Base-by-base conservation (phyloP, 176 grass and related monocot species). In the Ampelocalamus luodianensis region DNA sequence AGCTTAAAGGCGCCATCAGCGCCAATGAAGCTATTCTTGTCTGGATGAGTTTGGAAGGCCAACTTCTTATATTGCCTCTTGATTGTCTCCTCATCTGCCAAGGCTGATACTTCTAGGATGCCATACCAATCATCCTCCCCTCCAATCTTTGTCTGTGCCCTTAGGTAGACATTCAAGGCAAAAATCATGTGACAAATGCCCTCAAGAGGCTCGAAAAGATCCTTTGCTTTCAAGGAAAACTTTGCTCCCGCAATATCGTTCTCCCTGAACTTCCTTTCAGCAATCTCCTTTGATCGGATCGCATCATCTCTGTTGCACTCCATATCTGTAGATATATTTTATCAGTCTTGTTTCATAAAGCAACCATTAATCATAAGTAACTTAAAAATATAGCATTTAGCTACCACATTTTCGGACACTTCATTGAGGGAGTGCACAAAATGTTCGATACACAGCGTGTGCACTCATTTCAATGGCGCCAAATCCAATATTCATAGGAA, bases 31-130 rank as follows among this genome's bases (percentile, higher is more conserved):
- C 65, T 85, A 27, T 95, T 95, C 79, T 95, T 95, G 76, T 95
- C 90, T 60, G 93, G 90, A 78, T 95, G 93, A 84, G 74, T 89
- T 87, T 88, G 90, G 22, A 95, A 78, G 37, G 86, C 90, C 76
- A 92, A 86, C 77, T 88, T 95, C 86, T 77, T 95, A 80, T 92
- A 92, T 20, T 90, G 83, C 85, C 82, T 95, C 80, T 74, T 92
- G 85, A 95, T 78, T 65, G 77, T 62, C 16, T 89, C 93, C 15
- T 88, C 85, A 24, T 92, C 88, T 49, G 79, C 90, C 20, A 8
- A 78, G 18, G 71, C 46, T 77, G 83, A 76, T 38, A 90, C 46
- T 58, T 83, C 83, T 26, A 95, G 46, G 43, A 89, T 88, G 14
- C 76, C 75, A 85, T 95, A 95, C 93, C 86, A 92, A 61, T 95